A percentile compares a stretch with the other conserved stretches of the same genome.
These are phyloP conservation scores for Colletotrichum aenigma DNA, from an alignment of 2,329 filamentous ascomycete genomes.

Conservation along the genomic window DNA sequence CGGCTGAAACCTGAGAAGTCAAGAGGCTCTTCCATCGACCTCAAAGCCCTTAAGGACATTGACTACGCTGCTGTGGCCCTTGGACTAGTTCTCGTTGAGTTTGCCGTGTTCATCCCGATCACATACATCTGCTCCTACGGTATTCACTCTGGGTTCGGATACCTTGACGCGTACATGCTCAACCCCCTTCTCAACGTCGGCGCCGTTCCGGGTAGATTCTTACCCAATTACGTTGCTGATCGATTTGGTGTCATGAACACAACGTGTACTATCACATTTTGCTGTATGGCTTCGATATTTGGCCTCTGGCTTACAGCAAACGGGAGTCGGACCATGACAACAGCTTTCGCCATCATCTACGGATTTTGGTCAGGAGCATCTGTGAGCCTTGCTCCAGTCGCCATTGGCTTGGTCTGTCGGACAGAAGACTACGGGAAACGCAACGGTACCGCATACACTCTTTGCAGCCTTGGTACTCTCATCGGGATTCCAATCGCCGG, in stretches of 20 bases:
- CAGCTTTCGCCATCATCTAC: conserved; percentile 68
- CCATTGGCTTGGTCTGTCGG: conserved; percentile 69
- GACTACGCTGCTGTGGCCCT: conserved; percentile 56
- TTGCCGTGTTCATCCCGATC: background rate
- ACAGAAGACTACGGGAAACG: background rate
- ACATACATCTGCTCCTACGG: background rate
- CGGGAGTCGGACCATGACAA: conserved; percentile 50
- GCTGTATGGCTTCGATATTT: background rate
- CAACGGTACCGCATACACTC: background rate
- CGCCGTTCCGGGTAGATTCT: background rate
- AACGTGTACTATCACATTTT: background rate
- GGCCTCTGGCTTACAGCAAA: background rate
- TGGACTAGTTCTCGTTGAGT: conserved; percentile 27
- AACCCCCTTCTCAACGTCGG: background rate
- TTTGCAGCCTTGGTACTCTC: background rate
- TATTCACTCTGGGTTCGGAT: background rate
- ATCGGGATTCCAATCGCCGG: background rate
- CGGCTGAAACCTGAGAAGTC: conserved; percentile 51
- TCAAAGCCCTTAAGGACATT: conserved; percentile 53
- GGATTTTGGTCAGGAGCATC: conserved; percentile 75
- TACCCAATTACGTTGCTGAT: background rate
- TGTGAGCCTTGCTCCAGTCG: conserved; percentile 73
- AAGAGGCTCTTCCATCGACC: conserved; percentile 49
- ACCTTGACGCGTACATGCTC: background rate
- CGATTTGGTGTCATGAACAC: background rate